phyloP scores from a whole-genome alignment of 1,284 basidiomycete genomes.

The Clitocybe nebularis region DNA sequence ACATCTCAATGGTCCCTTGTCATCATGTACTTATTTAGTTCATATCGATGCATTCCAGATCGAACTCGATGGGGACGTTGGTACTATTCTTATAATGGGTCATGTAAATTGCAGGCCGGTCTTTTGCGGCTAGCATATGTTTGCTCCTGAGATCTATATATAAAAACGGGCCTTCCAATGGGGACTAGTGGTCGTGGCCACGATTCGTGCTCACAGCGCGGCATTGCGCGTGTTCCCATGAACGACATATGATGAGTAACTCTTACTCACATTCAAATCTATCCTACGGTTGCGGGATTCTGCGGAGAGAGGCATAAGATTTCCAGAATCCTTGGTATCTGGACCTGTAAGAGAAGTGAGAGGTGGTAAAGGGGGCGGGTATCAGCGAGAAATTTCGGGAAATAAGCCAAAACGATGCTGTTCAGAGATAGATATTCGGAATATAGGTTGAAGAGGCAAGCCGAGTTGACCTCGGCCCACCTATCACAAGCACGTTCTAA shows the following conservation, averaged over 20 bases:
- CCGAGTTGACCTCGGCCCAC: slow-evolving; percentile 7
- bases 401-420: not conserved
- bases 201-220: not conserved
- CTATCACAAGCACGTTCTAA: slow-evolving; percentile 3
- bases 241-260: slow-evolving; percentile 4
- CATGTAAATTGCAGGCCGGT: too few relatives aligned
- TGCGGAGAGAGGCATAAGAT: slow-evolving; percentile 8
- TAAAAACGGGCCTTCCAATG: not conserved
- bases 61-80: not conserved
- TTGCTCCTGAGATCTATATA: not conserved
- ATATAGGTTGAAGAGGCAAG: not conserved
- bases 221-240: slow-evolving; percentile 8
- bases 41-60: not conserved
- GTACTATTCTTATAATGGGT: too few relatives aligned
- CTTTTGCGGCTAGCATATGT: too few relatives aligned
- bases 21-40: not conserved
- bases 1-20: not conserved
- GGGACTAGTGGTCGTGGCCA: slow-evolving; percentile 1
- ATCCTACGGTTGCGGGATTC: slow-evolving; percentile 13
- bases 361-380: slow-evolving; percentile 4
- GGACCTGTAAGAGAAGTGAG: not conserved
- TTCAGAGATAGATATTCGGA: too few relatives aligned
- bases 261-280: slow-evolving; percentile 1
- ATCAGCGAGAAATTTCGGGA: slow-evolving; percentile 5
- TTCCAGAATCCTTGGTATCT: slow-evolving; percentile 6